phyloP scores from a whole-genome alignment of 2,329 filamentous ascomycete species.

The Aspergillus sp. region DNA sequence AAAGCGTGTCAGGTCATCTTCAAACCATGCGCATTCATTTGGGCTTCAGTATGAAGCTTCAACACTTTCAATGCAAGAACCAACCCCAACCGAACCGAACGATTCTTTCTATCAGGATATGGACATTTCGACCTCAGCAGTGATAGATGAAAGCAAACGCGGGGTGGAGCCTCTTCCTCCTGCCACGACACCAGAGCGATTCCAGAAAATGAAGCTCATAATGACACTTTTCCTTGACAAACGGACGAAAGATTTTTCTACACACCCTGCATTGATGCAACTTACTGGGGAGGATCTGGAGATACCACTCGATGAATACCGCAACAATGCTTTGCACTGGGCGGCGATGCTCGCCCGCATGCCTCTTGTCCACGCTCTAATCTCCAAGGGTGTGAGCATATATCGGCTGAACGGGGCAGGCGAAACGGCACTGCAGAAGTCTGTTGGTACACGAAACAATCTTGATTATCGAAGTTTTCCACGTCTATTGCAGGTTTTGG shows the following conservation, averaged over 20 bases:
- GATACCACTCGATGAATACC: constrained; percentile 84
- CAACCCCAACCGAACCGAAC: constrained; percentile 45
- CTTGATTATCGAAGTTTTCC: constrained; percentile 88
- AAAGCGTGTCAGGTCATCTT: constrained; percentile 65
- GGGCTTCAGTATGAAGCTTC: constrained; percentile 30
- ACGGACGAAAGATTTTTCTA: constrained; percentile 65
- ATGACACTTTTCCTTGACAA: constrained; percentile 81
- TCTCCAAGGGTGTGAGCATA: constrained; percentile 81
- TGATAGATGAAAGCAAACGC: constrained; percentile 30
- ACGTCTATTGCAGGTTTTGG: constrained; percentile 82
- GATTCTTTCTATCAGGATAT: constrained; percentile 47
- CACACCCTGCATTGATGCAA: constrained; percentile 72
- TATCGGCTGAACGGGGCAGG: constrained; percentile 84
- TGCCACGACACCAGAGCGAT: constrained; percentile 61
- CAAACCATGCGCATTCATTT: constrained; percentile 47
- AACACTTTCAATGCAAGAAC: constrained; percentile 37
- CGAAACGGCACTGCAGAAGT: constrained; percentile 89
- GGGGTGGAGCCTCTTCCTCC: constrained; percentile 47
- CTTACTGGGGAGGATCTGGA: constrained; percentile 81
- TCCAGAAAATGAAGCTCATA: constrained; percentile 76
- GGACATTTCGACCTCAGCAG: constrained; percentile 24
- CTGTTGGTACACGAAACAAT: constrained; percentile 90
- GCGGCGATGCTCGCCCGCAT: constrained; percentile 88
- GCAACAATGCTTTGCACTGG: constrained; percentile 88
- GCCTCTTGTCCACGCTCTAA: constrained; percentile 74